These are phyloP conservation scores for Gossypium aridum DNA, from an alignment of 441 rosid genomes.

Conservation along the genomic window DNA sequence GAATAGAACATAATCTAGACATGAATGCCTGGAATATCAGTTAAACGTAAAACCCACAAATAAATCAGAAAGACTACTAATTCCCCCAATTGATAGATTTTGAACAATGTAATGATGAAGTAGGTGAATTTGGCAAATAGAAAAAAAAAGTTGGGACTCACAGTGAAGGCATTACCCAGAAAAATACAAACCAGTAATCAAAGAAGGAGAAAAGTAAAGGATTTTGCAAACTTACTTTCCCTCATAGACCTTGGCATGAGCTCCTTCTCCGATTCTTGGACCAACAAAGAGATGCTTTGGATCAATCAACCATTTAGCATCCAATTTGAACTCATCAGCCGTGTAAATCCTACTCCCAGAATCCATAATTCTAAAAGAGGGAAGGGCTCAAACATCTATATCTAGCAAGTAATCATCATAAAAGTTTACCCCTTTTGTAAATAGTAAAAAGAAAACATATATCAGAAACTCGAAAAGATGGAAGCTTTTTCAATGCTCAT, in stretches of 20 bases:
- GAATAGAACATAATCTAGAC: background rate
- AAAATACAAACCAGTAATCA: no score
- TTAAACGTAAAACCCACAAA: background rate
- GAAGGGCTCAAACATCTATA: slow-evolving; percentile 20
- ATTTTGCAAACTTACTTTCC: slow-evolving; percentile 74
- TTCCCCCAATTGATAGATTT: background rate
- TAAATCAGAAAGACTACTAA: background rate
- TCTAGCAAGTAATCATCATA: background rate
- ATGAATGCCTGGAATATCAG: background rate
- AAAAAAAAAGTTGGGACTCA: background rate
- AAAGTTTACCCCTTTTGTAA: background rate
- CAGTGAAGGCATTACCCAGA: no score
- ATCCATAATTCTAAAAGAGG: slow-evolving; percentile 39
- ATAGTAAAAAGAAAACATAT: background rate
- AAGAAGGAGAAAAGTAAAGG: background rate
- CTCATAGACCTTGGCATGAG: slow-evolving; percentile 94
- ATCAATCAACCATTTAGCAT: slow-evolving; percentile 77
- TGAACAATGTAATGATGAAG: background rate
- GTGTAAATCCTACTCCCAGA: slow-evolving; percentile 43
- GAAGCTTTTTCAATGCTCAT: slow-evolving; percentile 22
- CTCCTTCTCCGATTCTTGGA: slow-evolving; percentile 94
- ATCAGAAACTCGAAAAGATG: slow-evolving; percentile 18
- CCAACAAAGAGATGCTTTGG: slow-evolving; percentile 85
- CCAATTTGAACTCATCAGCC: slow-evolving; percentile 53
- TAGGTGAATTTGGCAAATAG: background rate